These are phyloP conservation scores for Xylaria polymorpha DNA, from an alignment of 2,329 filamentous ascomycete genomes.

Conservation along the genomic window DNA sequence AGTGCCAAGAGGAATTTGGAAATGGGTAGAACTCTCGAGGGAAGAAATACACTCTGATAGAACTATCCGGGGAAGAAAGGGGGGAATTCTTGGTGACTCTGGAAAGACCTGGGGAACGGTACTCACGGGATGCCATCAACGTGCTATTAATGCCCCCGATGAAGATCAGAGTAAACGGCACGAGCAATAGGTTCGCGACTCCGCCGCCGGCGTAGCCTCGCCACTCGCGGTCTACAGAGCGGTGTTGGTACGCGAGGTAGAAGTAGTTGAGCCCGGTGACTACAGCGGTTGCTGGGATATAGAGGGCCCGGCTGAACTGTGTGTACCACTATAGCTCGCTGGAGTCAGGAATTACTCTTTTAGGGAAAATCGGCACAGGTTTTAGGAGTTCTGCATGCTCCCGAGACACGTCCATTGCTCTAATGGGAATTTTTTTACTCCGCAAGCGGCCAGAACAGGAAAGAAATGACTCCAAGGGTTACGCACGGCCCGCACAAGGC, in stretches of 20 bases:
- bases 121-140: slow-evolving; percentile 36
- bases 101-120: too few relatives aligned
- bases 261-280: slow-evolving; percentile 42
- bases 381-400: too few relatives aligned
- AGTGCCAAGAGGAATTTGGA: background rate
- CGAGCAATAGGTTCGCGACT: slow-evolving; percentile 42
- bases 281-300: slow-evolving; percentile 41
- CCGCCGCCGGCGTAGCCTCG: slow-evolving; percentile 43
- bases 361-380: too few relatives aligned
- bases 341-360: too few relatives aligned
- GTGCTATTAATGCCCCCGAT: slow-evolving; percentile 41
- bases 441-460: too few relatives aligned
- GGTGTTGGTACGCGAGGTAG: slow-evolving; percentile 41
- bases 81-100: background rate
- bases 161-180: slow-evolving; percentile 42
- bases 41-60: background rate
- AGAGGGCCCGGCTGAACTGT: slow-evolving; percentile 41
- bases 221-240: slow-evolving; percentile 39
- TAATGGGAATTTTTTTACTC: too few relatives aligned
- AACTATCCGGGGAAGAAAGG: background rate
- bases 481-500: slow-evolving; percentile 41
- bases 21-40: background rate
- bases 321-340: too few relatives aligned
- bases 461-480: too few relatives aligned
- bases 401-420: too few relatives aligned